A percentile compares a stretch with the other conserved stretches of the same genome.
phyloP scores from a whole-genome alignment of 2,329 filamentous ascomycete genomes.

The Stenocarpella maydis region DNA sequence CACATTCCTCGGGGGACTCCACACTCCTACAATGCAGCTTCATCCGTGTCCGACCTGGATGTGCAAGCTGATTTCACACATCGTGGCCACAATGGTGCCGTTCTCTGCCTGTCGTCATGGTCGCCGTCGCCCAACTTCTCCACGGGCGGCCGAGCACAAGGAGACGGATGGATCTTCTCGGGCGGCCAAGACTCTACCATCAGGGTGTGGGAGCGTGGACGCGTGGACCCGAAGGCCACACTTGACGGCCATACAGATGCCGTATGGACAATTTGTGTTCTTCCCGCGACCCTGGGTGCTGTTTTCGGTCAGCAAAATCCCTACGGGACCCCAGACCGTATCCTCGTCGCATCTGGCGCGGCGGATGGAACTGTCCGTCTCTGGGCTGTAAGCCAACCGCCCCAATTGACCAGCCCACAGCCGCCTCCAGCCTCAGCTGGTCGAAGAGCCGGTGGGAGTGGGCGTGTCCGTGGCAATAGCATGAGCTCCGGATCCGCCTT shows the following conservation, averaged over 20 bases:
- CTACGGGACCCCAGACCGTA: conserved; percentile 83
- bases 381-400: conserved; percentile 93
- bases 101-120: conserved; percentile 87
- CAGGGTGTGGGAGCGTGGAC: conserved; percentile 92
- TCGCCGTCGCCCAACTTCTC: conserved; percentile 88
- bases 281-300: conserved; percentile 81
- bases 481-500: conserved; percentile 95
- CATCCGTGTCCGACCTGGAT: conserved; percentile 80
- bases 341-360: conserved; percentile 88
- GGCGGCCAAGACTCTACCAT: conserved; percentile 94
- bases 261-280: conserved; percentile 93
- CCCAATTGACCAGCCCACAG: conserved; percentile 83
- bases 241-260: conserved; percentile 94
- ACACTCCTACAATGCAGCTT: conserved; percentile 50
- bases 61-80: conserved; percentile 95
- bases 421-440: conserved; percentile 67
- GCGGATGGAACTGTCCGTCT: conserved; percentile 92
- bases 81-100: conserved; percentile 88
- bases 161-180: conserved; percentile 98
- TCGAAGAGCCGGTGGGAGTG: conserved; percentile 60
- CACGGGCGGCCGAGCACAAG: conserved; percentile 84
- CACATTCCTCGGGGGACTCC: conserved; percentile 85
- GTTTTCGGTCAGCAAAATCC: conserved; percentile 80
- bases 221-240: conserved; percentile 94
- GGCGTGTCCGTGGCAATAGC: conserved; percentile 86